Base-by-base conservation (phyloP, 2,329 filamentous ascomycete genomes). In the Aspergillus floridensis region DNA sequence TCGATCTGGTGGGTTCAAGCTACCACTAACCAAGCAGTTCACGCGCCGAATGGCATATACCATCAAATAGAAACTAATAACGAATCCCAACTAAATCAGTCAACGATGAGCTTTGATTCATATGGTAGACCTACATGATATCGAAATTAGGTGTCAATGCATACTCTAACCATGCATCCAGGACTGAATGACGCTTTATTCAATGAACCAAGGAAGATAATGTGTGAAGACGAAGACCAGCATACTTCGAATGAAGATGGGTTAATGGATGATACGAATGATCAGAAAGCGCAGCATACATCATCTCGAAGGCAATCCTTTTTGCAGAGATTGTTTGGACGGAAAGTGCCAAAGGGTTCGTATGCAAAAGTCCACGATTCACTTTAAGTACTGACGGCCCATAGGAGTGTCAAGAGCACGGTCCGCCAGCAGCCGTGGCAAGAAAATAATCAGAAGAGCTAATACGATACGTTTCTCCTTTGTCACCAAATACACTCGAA, bases 391-490 rank as follows among this genome's bases (percentile, higher is more conserved):
- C 59, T 67, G 11, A 66, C 35, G 12, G 21, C 10, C 41, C 11
- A 32, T 14, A 72, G 70, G 65, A 12, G 52, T 68, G 38, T 70
- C 68, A 11, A 66, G 68, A 26, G 59, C 68, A 22, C 65, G 61
- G 21, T 65, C 70, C 8, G 61, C 62, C 3, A 59, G 65, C 2
- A 65, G 60, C 38, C 61, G 63, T 41, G 61, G 68, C 54, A 71
- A 67, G 31, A 70, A 65, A 35, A 59, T 72, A 12, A 59, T 69
- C 49, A 71, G 70, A 48, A 63, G 66, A 52, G 68, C 65, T 47
- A 70, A 71, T 38, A 71, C 64, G 2, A 65, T 72, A 32, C 65
- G 70, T 10, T 71, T 72, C 50, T 70, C 70, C 16, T 67, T 72
- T 19, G 66, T 70, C 11, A 65, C 64, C 1, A 71, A 67, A 46